A percentile compares a stretch with the other conserved stretches of the same genome.
Conservation (phyloP, 1,284 basidiomycete species). For the Ustanciosporium gigantosporum region DNA sequence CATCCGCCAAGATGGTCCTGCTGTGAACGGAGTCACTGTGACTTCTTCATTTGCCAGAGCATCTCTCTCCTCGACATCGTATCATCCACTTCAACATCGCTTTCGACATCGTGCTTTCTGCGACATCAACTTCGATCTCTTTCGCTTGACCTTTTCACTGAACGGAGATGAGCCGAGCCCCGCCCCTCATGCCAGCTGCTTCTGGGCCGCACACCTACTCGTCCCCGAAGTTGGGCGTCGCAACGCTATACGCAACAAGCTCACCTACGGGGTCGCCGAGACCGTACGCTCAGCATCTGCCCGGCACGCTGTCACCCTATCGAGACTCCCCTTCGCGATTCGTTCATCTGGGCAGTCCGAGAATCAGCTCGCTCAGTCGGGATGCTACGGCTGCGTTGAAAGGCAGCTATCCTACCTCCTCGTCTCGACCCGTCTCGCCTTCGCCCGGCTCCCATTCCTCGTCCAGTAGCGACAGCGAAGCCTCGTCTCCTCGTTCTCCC, state of each 20-base stretch:
- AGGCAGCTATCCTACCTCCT: slow-evolving; percentile 48
- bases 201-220: slow-evolving; percentile 21
- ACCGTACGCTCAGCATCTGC: slow-evolving; percentile 43
- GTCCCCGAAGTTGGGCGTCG: slow-evolving; percentile 36
- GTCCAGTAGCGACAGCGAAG: slow-evolving; percentile 28
- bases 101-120: too few relatives aligned
- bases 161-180: slow-evolving; percentile 48
- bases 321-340: slow-evolving; percentile 53
- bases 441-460: slow-evolving; percentile 32
- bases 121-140: too few relatives aligned
- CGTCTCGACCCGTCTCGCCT: slow-evolving; percentile 48
- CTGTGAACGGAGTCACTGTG: not conserved
- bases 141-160: too few relatives aligned
- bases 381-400: slow-evolving; percentile 48
- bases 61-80: too few relatives aligned
- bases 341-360: slow-evolving; percentile 44
- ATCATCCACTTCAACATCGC: too few relatives aligned
- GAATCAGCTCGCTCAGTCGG: slow-evolving; percentile 53
- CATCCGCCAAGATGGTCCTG: not conserved
- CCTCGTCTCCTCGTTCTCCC: slow-evolving; percentile 9
- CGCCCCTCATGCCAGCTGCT: slow-evolving; percentile 33
- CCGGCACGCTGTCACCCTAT: slow-evolving; percentile 51
- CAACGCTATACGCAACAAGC: slow-evolving; percentile 24
- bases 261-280: slow-evolving; percentile 52
- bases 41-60: too few relatives aligned